Conservation (phyloP, 805 yeast genomes). For the Monosporozyma siamensis region DNA sequence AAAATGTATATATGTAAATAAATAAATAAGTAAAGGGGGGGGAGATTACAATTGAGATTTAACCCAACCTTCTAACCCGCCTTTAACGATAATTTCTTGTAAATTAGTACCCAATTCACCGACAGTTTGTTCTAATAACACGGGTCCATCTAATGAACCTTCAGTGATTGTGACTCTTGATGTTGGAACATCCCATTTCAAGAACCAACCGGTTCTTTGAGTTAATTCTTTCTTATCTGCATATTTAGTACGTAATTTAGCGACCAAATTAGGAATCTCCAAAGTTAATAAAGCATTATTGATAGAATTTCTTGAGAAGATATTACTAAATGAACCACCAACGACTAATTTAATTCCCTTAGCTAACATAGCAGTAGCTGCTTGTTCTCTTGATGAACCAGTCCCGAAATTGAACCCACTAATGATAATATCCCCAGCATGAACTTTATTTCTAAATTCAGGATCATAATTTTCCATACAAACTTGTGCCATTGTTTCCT, state of each 20-base stretch:
- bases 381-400: slow-evolving; percentile 98
- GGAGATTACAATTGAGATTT: slow-evolving; percentile 46
- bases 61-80: slow-evolving; percentile 99
- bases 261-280: slow-evolving; percentile 83
- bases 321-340: slow-evolving; percentile 96
- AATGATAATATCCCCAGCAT: slow-evolving; percentile 80
- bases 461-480: slow-evolving; percentile 98
- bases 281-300: slow-evolving; percentile 91
- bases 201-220: slow-evolving; percentile 87
- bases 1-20: no score
- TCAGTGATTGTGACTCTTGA: slow-evolving; percentile 76
- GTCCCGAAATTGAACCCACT: slow-evolving; percentile 97
- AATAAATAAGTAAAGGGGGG: no score
- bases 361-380: slow-evolving; percentile 96
- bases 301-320: slow-evolving; percentile 90
- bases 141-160: slow-evolving; percentile 37
- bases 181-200: slow-evolving; percentile 85
- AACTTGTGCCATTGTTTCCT: slow-evolving; percentile 95
- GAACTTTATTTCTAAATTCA: slow-evolving; percentile 73
- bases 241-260: slow-evolving; percentile 64
- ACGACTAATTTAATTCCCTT: slow-evolving; percentile 88
- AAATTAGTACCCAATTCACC: slow-evolving; percentile 92
- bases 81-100: slow-evolving; percentile 93
- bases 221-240: slow-evolving; percentile 57
- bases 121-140: slow-evolving; percentile 73